A percentile compares a stretch with the other conserved stretches of the same genome.
phyloP scores from a whole-genome alignment of 192 early-diverging fungal species.

The Coemansia furcata region DNA sequence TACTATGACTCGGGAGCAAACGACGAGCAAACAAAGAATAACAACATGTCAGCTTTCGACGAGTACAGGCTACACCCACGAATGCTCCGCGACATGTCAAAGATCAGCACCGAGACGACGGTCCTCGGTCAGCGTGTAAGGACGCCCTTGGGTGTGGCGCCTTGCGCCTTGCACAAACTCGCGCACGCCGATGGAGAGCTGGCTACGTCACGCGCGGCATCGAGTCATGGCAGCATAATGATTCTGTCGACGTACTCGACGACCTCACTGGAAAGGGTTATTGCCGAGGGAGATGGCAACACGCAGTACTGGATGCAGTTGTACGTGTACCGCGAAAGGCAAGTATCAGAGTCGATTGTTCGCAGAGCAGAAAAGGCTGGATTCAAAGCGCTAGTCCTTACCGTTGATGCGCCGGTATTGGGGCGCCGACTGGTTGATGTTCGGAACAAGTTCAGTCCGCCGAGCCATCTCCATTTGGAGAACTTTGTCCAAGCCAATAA shows the following conservation, averaged over 20 bases:
- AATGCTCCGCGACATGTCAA: slow-evolving; percentile 70
- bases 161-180: slow-evolving; percentile 76
- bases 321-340: slow-evolving; percentile 76
- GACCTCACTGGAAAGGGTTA: slow-evolving; percentile 64
- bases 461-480: slow-evolving; percentile 60
- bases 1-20: slow-evolving; percentile 60
- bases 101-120: slow-evolving; percentile 61
- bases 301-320: slow-evolving; percentile 74
- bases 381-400: slow-evolving; percentile 66
- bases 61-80: slow-evolving; percentile 59
- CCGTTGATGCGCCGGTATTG: slow-evolving; percentile 59
- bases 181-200: slow-evolving; percentile 66
- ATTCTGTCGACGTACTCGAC: slow-evolving; percentile 65
- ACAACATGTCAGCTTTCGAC: slow-evolving; percentile 48
- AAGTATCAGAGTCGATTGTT: slow-evolving; percentile 63
- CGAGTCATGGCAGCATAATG: slow-evolving; percentile 50
- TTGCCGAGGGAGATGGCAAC: slow-evolving; percentile 45
- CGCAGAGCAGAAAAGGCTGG: slow-evolving; percentile 71
- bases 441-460: slow-evolving; percentile 61
- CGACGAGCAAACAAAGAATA: slow-evolving; percentile 52
- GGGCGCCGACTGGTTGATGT: slow-evolving; percentile 59
- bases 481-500: slow-evolving; percentile 56
- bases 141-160: slow-evolving; percentile 74
- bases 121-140: slow-evolving; percentile 58
- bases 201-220: slow-evolving; percentile 61